Percentiles rank a stretch among this genome's conserved stretches.
phyloP scores from a whole-genome alignment of 441 rosid genomes.

The Populus hybrid region DNA sequence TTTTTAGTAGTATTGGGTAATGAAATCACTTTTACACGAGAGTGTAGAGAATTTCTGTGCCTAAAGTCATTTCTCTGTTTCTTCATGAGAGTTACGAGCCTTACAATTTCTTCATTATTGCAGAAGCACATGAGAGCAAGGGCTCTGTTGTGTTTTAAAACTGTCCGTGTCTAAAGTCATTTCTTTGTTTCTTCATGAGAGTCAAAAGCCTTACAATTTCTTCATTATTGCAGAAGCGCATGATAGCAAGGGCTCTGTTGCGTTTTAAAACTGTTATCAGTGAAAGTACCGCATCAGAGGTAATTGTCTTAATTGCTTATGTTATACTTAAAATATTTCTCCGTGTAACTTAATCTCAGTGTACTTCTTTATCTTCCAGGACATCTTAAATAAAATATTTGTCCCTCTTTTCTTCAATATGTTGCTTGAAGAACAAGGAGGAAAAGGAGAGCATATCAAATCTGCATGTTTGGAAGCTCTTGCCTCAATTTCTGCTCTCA shows the following conservation, averaged over 20 bases:
- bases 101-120: conserved; percentile 14
- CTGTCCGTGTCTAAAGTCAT: conserved; percentile 13
- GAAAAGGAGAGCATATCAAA: conserved; percentile 64
- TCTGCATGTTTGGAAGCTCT: conserved; percentile 75
- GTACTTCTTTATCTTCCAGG: conserved; percentile 49
- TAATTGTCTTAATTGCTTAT: conserved; percentile 24
- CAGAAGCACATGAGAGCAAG: conserved; percentile 83
- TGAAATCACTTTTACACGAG: not conserved
- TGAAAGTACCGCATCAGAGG: conserved; percentile 56
- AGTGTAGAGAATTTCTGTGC: not conserved
- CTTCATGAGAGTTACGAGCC: not conserved
- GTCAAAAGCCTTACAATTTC: not conserved
- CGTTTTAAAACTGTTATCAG: conserved; percentile 59
- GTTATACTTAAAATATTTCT: conserved; percentile 3
- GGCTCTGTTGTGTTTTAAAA: conserved; percentile 66
- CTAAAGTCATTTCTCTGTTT: not conserved
- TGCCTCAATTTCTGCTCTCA: conserved; percentile 66
- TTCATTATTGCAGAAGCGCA: conserved; percentile 59
- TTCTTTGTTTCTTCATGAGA: not conserved
- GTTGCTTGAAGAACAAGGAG: conserved; percentile 75
- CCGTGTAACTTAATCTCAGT: conserved; percentile 25
- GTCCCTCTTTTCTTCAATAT: conserved; percentile 82
- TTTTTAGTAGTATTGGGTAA: not conserved
- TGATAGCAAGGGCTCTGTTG: conserved; percentile 69
- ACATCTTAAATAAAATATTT: conserved; percentile 65